These are phyloP conservation scores for Alternaria triticina DNA, from an alignment of 2,329 filamentous ascomycete genomes.

Conservation along the genomic window DNA sequence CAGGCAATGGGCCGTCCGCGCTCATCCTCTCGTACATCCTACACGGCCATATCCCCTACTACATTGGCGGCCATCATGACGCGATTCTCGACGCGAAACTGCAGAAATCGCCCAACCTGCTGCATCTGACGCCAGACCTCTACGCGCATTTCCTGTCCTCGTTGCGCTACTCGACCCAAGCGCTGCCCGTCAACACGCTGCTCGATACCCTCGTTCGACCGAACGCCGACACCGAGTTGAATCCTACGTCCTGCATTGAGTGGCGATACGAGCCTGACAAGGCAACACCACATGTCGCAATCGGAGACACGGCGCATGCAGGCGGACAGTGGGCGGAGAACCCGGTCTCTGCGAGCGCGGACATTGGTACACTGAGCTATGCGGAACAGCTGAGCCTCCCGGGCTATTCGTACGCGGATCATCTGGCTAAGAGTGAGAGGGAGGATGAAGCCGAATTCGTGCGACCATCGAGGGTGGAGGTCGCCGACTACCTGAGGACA, in stretches of 20 bases:
- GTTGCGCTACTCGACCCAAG: conserved; percentile 67
- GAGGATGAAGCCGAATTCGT: conserved; percentile 56
- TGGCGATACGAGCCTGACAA: conserved; percentile 61
- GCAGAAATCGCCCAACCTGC: conserved; percentile 54
- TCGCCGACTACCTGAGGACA: conserved; percentile 61
- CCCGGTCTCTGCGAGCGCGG: conserved; percentile 58
- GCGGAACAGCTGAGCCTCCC: conserved; percentile 67
- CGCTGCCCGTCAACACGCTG: conserved; percentile 65
- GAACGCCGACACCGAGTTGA: conserved; percentile 64
- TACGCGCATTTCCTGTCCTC: conserved; percentile 66
- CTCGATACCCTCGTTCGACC: conserved; percentile 66
- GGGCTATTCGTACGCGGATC: conserved; percentile 63
- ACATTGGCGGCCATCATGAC: conserved; percentile 64
- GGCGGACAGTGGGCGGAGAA: conserved; percentile 68
- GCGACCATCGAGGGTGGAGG: conserved; percentile 61
- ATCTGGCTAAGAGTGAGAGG: conserved; percentile 54
- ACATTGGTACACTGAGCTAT: conserved; percentile 67
- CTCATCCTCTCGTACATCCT: conserved; percentile 68
- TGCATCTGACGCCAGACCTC: conserved; percentile 57
- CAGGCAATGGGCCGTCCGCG: conserved; percentile 67
- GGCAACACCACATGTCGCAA: conserved; percentile 60
- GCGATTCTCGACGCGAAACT: conserved; percentile 63
- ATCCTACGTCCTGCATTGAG: conserved; percentile 58
- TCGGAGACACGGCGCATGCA: conserved; percentile 58
- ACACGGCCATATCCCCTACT: conserved; percentile 66